phyloP scores from a whole-genome alignment of 2,329 filamentous ascomycete genomes.

The Thelonectria discophora region DNA sequence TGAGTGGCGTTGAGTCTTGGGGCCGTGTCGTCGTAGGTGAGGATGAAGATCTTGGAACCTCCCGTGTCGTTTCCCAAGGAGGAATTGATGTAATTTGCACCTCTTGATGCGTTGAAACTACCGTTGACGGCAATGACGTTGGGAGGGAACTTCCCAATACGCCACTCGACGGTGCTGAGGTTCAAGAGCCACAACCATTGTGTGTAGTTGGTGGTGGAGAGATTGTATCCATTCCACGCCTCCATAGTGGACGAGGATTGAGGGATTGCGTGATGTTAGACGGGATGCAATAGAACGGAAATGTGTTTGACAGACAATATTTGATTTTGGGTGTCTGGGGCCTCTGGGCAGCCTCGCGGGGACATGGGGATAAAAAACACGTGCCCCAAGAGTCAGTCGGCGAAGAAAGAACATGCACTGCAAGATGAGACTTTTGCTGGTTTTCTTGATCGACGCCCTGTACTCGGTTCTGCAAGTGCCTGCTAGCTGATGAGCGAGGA shows the following conservation, averaged over 20 bases:
- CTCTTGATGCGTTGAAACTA: neutral
- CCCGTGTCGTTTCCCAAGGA: neutral
- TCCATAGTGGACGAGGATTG: conserved; percentile 1
- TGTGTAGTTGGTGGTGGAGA: neutral
- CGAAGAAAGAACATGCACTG: too few species aligned
- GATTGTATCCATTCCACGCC: conserved; percentile 6
- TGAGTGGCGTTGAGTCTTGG: neutral
- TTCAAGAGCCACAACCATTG: conserved; percentile 9
- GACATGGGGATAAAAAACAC: too few species aligned
- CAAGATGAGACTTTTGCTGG: too few species aligned
- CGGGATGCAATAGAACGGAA: too few species aligned
- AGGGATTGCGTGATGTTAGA: neutral
- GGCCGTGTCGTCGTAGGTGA: neutral
- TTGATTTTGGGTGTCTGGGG: too few species aligned
- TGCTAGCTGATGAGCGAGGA: too few species aligned
- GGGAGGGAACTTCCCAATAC: conserved; percentile 3
- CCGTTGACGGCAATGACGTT: conserved; percentile 11
- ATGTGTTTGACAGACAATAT: too few species aligned
- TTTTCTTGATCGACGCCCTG: too few species aligned
- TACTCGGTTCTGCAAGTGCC: too few species aligned
- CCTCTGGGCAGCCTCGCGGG: too few species aligned
- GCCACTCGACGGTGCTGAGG: conserved; percentile 13
- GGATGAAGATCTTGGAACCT: neutral
- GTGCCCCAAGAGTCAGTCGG: too few species aligned
- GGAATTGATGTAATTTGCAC: neutral